Percentiles rank a stretch among this genome's conserved stretches.
These are phyloP conservation scores for Collybia nuda DNA, from an alignment of 768 basidiomycete genomes.

Conservation along the genomic window DNA sequence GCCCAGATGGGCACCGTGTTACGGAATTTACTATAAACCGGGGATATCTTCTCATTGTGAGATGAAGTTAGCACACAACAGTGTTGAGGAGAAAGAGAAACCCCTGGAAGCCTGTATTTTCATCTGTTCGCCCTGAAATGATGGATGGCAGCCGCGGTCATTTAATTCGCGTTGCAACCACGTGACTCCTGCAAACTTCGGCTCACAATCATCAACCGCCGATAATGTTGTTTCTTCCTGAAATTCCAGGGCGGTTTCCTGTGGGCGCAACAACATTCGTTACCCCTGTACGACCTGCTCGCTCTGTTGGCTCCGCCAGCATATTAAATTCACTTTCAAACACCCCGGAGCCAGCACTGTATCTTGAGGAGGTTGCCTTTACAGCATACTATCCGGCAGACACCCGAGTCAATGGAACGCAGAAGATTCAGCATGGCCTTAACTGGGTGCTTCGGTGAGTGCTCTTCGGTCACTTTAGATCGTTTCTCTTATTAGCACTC, in stretches of 20 bases:
- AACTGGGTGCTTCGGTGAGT: constrained; percentile 60
- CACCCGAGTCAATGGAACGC: constrained; percentile 19
- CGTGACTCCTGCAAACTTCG: background rate
- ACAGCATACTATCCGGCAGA: constrained; percentile 67
- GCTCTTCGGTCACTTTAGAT: background rate
- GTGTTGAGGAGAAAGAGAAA: too few relatives aligned
- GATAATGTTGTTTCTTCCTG: constrained; percentile 45
- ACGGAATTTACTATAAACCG: too few relatives aligned
- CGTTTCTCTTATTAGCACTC: background rate
- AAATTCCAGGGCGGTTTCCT: constrained; percentile 43
- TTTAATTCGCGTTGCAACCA: background rate
- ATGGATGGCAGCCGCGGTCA: background rate
- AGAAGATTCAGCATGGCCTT: constrained; percentile 34
- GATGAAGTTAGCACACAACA: too few relatives aligned
- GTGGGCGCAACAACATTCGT: constrained; percentile 63
- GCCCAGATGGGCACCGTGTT: too few relatives aligned
- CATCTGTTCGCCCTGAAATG: background rate
- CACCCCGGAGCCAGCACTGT: constrained; percentile 41
- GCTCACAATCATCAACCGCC: background rate
- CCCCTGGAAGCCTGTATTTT: background rate
- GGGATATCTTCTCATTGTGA: too few relatives aligned
- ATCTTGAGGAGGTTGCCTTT: constrained; percentile 62
- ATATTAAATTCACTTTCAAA: constrained; percentile 24
- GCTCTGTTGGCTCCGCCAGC: constrained; percentile 40
- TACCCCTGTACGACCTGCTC: constrained; percentile 38